Percentiles rank a stretch among this genome's conserved stretches.
Conservation (phyloP, 2,329 filamentous ascomycete species). For the Aspergillus pseudotamarii region DNA sequence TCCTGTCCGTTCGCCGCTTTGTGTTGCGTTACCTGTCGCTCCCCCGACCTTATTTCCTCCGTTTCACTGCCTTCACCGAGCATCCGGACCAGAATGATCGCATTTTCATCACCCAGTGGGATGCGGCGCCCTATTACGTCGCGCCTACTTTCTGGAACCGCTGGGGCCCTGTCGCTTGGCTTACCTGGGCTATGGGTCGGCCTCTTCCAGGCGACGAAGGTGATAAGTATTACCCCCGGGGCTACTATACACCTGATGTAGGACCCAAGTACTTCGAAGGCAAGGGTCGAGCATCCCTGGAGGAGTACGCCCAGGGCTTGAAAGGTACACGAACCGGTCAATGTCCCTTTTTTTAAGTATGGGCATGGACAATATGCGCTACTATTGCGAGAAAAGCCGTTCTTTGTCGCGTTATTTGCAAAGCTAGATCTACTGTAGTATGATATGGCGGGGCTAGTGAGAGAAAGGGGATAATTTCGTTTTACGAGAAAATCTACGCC, state of each 20-base stretch:
- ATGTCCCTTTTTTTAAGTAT: slow-evolving; percentile 51
- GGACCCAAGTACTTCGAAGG: slow-evolving; percentile 62
- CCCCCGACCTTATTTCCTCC: slow-evolving; percentile 56
- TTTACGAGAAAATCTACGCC: neutral
- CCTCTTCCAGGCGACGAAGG: slow-evolving; percentile 53
- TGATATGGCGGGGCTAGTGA: neutral
- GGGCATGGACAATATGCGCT: neutral
- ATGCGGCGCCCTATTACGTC: slow-evolving; percentile 68
- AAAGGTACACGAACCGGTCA: slow-evolving; percentile 46
- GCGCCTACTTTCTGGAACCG: slow-evolving; percentile 62
- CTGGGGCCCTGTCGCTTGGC: slow-evolving; percentile 62
- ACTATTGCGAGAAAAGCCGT: neutral
- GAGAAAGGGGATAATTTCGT: neutral
- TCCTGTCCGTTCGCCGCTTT: slow-evolving; percentile 58
- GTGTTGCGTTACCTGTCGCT: slow-evolving; percentile 61
- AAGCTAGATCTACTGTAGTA: neutral
- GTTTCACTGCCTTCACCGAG: slow-evolving; percentile 44
- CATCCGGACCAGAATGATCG: slow-evolving; percentile 58
- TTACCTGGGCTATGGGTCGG: slow-evolving; percentile 50
- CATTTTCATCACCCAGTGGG: slow-evolving; percentile 55
- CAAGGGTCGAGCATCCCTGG: slow-evolving; percentile 45
- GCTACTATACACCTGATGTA: slow-evolving; percentile 58
- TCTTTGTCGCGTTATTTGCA: neutral
- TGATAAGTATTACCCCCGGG: slow-evolving; percentile 51
- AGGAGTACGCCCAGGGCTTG: slow-evolving; percentile 46